Conservation (phyloP, 441 rosid species). For the Croton laevigatus region DNA sequence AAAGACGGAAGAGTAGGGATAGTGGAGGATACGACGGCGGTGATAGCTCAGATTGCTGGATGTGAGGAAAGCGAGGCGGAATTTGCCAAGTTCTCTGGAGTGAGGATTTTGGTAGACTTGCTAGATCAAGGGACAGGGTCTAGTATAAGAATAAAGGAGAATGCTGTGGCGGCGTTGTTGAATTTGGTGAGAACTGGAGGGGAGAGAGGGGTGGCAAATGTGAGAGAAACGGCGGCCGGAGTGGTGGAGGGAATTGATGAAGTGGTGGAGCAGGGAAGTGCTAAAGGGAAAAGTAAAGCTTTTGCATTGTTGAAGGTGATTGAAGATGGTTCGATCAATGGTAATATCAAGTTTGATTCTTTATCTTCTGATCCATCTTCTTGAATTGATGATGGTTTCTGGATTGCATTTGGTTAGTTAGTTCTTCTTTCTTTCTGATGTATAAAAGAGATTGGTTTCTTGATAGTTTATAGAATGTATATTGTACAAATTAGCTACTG, state of each 20-base stretch:
- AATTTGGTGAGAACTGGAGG: slow-evolving; percentile 64
- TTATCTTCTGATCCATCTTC: slow-evolving; percentile 25
- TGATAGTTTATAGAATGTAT: not conserved
- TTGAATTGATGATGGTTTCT: slow-evolving; percentile 5
- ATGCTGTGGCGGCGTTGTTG: slow-evolving; percentile 66
- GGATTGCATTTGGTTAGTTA: not conserved
- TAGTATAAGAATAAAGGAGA: slow-evolving; percentile 61
- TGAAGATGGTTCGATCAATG: slow-evolving; percentile 23
- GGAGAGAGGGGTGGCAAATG: slow-evolving; percentile 43
- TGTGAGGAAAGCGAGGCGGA: slow-evolving; percentile 76
- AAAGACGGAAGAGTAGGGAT: slow-evolving; percentile 75
- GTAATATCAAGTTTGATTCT: slow-evolving; percentile 32
- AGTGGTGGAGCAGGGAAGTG: slow-evolving; percentile 55
- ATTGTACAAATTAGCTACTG: not conserved
- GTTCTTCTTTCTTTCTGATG: not conserved
- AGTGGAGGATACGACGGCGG: slow-evolving; percentile 91
- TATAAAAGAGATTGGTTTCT: not conserved
- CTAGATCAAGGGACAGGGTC: slow-evolving; percentile 69
- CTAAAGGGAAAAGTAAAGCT: slow-evolving; percentile 68
- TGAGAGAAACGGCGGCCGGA: slow-evolving; percentile 36
- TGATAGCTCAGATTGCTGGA: slow-evolving; percentile 86
- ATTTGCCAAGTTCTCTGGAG: slow-evolving; percentile 52
- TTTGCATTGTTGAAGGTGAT: slow-evolving; percentile 47
- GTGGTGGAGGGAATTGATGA: slow-evolving; percentile 57
- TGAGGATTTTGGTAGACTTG: slow-evolving; percentile 60